These are phyloP conservation scores for Phytophthora melonis DNA, from an alignment of 352 stramenopile genomes.

Conservation along the genomic window DNA sequence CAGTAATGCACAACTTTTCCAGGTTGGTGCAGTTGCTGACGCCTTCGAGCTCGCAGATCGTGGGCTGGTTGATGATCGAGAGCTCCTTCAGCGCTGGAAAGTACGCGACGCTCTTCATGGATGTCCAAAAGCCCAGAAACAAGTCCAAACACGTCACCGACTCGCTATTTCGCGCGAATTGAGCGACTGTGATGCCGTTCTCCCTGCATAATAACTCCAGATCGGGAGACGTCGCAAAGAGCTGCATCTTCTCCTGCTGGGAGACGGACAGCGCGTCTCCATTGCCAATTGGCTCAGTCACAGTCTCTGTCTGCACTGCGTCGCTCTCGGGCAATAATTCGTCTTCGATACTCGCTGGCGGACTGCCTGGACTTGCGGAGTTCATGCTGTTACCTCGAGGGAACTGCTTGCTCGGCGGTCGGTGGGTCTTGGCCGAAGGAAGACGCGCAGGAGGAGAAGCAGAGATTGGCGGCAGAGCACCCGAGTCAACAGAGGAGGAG, in stretches of 20 bases:
- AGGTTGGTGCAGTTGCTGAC: constrained; percentile 59
- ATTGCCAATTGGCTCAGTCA: neutral
- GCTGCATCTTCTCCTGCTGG: constrained; percentile 44
- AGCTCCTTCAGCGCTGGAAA: constrained; percentile 74
- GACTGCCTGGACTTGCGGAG: neutral
- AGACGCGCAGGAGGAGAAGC: constrained; percentile 3
- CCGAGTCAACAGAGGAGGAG: constrained; percentile 10
- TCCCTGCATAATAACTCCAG: constrained; percentile 73
- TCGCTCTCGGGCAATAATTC: constrained; percentile 18
- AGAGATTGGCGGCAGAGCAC: constrained; percentile 27
- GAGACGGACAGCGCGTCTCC: constrained; percentile 29
- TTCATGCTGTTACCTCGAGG: neutral
- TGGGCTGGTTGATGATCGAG: constrained; percentile 82
- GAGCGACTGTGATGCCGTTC: constrained; percentile 63
- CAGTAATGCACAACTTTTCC: constrained; percentile 70
- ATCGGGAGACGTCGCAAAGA: constrained; percentile 58
- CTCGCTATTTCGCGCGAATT: constrained; percentile 62
- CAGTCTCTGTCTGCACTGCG: neutral
- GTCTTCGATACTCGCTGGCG: constrained; percentile 7
- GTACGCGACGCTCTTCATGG: constrained; percentile 72
- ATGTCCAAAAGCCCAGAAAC: constrained; percentile 84
- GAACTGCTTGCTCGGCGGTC: constrained; percentile 22
- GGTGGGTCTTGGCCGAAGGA: constrained; percentile 20
- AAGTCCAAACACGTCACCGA: constrained; percentile 62
- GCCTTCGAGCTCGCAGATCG: constrained; percentile 64